Evolutionary conservation across 257 asterid genomes (phyloP), one percentile per base, ranked within the genome.

Genomic region (Solanum arcanum): DNA sequence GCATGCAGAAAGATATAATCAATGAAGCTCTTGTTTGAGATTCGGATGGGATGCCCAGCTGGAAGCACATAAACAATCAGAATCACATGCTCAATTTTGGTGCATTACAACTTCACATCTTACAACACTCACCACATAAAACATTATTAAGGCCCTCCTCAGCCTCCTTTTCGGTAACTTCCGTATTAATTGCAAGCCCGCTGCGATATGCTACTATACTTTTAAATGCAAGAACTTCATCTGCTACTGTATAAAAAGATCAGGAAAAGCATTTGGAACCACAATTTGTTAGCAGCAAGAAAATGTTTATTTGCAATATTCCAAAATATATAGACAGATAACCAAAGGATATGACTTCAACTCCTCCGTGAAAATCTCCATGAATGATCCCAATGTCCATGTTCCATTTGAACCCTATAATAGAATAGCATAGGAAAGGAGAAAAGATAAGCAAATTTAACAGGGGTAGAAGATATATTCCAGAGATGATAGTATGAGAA

Each of bases 191-290:
- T 73, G 95, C 98, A 89, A 95, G 98, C 88, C 99, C 99, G 86
- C 94, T 88, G 87, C 98, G 96, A 90, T 96, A 96, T 87, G 99
- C 98, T 88, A 97, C 98, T 88, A 96, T 92, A 88, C 98, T 96
- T 92, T 96, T 96, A 75, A 92, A 95, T 84, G 94, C 97, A 52
- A 90, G 86, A 60, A 95, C 90, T 88, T 90, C 89, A 88, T 89
- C 92, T n/a, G 94, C 94, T 85, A 86, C 88, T 68, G 99, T 96
- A 91, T 81, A 80, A 14, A 86, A 81, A 76, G 59, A 89, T 82
- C 93, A 94, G 96, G 98, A 98, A 94, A 93, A 83, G 49, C 77
- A 88, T 83, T 27, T 42, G 81, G 66, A 59, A 60, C 62, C 12
- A 66, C 29, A 66, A 84, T 33, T 81, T 29, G 46, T 86, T 62